These are phyloP conservation scores for Hypoxylon intermedium DNA, from an alignment of 495 filamentous ascomycete species.

Conservation along the genomic window DNA sequence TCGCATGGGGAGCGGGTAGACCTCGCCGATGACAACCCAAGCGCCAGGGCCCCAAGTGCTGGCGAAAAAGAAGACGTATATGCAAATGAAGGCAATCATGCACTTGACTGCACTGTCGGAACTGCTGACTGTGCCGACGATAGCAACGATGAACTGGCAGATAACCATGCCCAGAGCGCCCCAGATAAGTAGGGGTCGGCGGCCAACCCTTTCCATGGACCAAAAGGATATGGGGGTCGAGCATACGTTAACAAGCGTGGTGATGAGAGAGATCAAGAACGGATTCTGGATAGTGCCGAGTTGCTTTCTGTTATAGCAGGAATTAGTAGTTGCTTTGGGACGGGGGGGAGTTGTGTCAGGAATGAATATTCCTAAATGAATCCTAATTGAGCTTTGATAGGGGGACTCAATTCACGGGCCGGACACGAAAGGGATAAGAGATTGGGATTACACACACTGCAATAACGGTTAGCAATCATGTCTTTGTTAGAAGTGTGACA, in stretches of 20 bases:
- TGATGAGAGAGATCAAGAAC: conserved; percentile 75
- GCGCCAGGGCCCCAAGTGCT: conserved; percentile 79
- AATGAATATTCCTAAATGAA: too few relatives aligned
- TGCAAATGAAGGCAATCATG: conserved; percentile 76
- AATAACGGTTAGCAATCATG: too few relatives aligned
- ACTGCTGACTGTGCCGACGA: conserved; percentile 63
- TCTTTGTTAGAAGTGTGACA: too few relatives aligned
- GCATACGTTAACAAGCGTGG: conserved; percentile 75
- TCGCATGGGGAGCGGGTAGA: conserved; percentile 85
- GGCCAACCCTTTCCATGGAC: conserved; percentile 70
- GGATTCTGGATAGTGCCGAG: conserved; percentile 65
- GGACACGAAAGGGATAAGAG: too few relatives aligned
- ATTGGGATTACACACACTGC: too few relatives aligned
- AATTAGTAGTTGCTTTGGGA: too few relatives aligned
- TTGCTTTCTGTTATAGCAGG: conserved; percentile 39
- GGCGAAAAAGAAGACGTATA: conserved; percentile 88
- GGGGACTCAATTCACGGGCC: too few relatives aligned
- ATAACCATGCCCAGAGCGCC: conserved; percentile 75
- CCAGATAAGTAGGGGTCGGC: conserved; percentile 70
- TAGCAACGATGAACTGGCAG: conserved; percentile 77
- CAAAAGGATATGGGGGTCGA: conserved; percentile 74
- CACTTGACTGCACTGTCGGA: conserved; percentile 70
- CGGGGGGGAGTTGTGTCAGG: conserved; percentile 69
- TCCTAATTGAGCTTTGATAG: too few relatives aligned
- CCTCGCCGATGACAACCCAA: conserved; percentile 88